Evolutionary conservation across 306 rosid species (phyloP).

Genomic region (Inga leiocalycina): DNA sequence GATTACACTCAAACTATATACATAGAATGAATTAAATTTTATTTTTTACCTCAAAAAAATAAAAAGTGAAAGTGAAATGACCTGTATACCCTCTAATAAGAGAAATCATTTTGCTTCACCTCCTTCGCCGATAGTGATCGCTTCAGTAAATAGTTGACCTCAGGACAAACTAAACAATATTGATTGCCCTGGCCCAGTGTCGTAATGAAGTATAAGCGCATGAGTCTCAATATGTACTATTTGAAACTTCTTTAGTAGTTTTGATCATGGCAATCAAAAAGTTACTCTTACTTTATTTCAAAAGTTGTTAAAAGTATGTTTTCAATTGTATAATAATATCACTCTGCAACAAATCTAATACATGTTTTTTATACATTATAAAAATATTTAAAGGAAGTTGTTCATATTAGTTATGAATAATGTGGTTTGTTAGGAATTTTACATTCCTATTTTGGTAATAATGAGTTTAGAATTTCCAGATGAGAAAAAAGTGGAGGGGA

Average conservation of each 20-base stretch:
- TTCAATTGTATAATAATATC: not conserved
- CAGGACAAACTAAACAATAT: too few relatives aligned
- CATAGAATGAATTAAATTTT: too few relatives aligned
- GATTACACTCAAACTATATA: too few relatives aligned
- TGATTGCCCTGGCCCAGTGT: too few relatives aligned
- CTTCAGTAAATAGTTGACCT: not conserved
- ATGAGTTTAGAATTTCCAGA: not conserved
- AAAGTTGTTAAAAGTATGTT: not conserved
- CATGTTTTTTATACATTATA: not conserved
- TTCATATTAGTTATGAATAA: not conserved
- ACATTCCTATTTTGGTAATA: not conserved
- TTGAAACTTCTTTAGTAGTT: not conserved
- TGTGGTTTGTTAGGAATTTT: too few relatives aligned
- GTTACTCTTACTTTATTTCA: not conserved
- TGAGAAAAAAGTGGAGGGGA: not conserved
- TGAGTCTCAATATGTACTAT: too few relatives aligned
- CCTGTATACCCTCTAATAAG: too few relatives aligned
- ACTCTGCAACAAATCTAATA: not conserved
- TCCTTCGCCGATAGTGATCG: too few relatives aligned
- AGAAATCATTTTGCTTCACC: too few relatives aligned
- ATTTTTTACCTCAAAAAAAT: too few relatives aligned
- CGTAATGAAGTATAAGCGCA: too few relatives aligned
- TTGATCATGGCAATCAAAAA: not conserved
- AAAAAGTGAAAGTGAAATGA: too few relatives aligned
- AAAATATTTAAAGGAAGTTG: not conserved